Evolutionary conservation across 2,329 filamentous ascomycete species (phyloP), one percentile per base, ranked within the genome.

Genomic region (Alternaria gaisen): DNA sequence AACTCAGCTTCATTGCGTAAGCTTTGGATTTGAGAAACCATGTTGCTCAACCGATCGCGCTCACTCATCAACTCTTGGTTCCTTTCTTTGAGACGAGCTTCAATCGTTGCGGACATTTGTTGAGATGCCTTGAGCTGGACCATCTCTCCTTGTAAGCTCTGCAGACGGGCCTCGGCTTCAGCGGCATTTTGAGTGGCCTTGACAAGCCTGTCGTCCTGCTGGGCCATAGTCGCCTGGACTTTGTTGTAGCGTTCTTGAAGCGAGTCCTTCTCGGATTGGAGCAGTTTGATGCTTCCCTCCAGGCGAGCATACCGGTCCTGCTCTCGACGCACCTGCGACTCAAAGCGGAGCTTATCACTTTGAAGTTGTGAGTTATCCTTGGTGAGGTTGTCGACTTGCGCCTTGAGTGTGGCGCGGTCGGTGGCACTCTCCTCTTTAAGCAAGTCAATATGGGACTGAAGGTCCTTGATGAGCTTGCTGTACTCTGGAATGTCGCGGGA

Each of bases 61-160:
- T 99, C 95, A 61, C 96, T 92, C 42, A 91, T 86, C 12, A 98
- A 83, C 20, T 83, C 88, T 73, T 97, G 93, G 66, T 95, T 97
- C 73, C 98, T 94, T 71, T 95, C 92, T 64, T 88, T 91, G 43
- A 98, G 84, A 53, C 96, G 89, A 65, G 91, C 90, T 76, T 98
- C 94, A 34, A 97, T 97, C 57, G 91, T 92, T 81, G 95, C 97
- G 91, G 92, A 97, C 10, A 99, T 84, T 38, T 93, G 91, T 81
- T 97, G 97, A 79, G 98, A 94, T 0, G 94, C 94, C 78, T 97
- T 97, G 34, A 97, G 86, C 73, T 98, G 97, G 16, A 93, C 90
- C 55, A 90, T 93, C 76, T 99, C 95, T 66, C 93, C 93, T 53
- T 93, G 91, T 79, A 97, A 87, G 72, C 93, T 94, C 73, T 99